A percentile compares a stretch with the other conserved stretches of the same genome.
Evolutionary conservation across 768 basidiomycete genomes (phyloP).

Genomic region (Wakefieldia striispora): DNA sequence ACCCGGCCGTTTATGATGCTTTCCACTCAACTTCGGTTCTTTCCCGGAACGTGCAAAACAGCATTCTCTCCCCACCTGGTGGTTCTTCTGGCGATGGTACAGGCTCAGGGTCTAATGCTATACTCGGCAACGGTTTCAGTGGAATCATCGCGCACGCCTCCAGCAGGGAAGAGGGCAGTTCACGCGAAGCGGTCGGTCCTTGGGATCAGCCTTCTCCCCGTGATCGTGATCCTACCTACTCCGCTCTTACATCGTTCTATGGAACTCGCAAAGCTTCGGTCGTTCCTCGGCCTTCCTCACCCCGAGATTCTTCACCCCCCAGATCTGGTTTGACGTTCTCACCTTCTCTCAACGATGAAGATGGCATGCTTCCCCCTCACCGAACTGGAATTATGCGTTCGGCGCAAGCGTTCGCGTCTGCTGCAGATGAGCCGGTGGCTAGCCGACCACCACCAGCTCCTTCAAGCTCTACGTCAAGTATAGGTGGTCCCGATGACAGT

Average conservation of each 20-base stretch:
- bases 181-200: constrained; percentile 29
- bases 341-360: constrained; percentile 25
- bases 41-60: constrained; percentile 26
- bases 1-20: constrained; percentile 65
- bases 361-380: constrained; percentile 34
- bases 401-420: constrained; percentile 21
- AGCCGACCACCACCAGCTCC: constrained; percentile 34
- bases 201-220: constrained; percentile 34
- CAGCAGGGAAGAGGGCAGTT: constrained; percentile 21
- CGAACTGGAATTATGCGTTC: constrained; percentile 29
- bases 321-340: constrained; percentile 23
- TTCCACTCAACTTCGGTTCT: constrained; percentile 61
- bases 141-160: constrained; percentile 27
- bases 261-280: constrained; percentile 23
- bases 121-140: constrained; percentile 25
- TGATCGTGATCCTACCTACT: constrained; percentile 29
- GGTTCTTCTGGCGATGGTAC: constrained; percentile 18
- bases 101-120: constrained; percentile 14
- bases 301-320: constrained; percentile 27
- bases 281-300: constrained; percentile 26
- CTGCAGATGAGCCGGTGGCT: constrained; percentile 25
- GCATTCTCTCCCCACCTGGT: constrained; percentile 20
- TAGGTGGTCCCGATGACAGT: constrained; percentile 40
- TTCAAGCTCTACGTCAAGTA: constrained; percentile 41
- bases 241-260: constrained; percentile 28